These are phyloP conservation scores for Fusarium bulbicola DNA, from an alignment of 2,329 filamentous ascomycete species.

Conservation along the genomic window DNA sequence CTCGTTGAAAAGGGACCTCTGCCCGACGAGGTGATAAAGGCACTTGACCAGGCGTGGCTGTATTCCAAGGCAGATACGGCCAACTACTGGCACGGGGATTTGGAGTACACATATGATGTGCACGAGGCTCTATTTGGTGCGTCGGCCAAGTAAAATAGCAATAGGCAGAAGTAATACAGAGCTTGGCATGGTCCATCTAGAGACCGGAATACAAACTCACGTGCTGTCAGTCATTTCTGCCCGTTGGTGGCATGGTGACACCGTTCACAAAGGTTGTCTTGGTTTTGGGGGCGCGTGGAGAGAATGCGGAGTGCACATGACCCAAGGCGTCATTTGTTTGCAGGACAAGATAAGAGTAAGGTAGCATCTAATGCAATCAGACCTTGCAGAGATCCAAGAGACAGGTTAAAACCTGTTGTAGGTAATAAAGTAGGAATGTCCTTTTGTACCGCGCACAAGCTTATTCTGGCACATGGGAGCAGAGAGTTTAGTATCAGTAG, in stretches of 20 bases:
- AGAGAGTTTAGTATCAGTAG: neutral
- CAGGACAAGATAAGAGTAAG: slow-evolving; percentile 8
- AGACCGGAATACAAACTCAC: neutral
- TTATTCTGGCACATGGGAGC: neutral
- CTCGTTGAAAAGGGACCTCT: slow-evolving; percentile 74
- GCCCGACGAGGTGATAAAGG: slow-evolving; percentile 78
- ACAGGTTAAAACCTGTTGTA: slow-evolving; percentile 9
- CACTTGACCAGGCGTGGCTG: slow-evolving; percentile 80
- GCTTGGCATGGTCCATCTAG: neutral
- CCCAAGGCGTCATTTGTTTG: slow-evolving; percentile 28
- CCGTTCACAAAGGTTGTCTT: slow-evolving; percentile 7
- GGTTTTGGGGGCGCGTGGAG: slow-evolving; percentile 25
- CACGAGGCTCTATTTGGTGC: slow-evolving; percentile 65
- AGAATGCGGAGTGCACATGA: slow-evolving; percentile 36
- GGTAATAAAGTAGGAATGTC: neutral
- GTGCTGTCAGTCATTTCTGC: slow-evolving; percentile 1
- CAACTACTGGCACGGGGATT: slow-evolving; percentile 66
- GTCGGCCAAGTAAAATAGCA: slow-evolving; percentile 50
- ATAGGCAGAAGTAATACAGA: slow-evolving; percentile 5
- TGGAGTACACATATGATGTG: slow-evolving; percentile 74
- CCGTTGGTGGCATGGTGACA: slow-evolving; percentile 22
- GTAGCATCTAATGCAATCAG: slow-evolving; percentile 24
- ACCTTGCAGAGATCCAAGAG: slow-evolving; percentile 10
- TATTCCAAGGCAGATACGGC: slow-evolving; percentile 68
- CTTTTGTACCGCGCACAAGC: slow-evolving; percentile 1